Evolutionary conservation across 1,139 yeast genomes (phyloP).

Genomic region (Arxiozyma slooffiae): DNA sequence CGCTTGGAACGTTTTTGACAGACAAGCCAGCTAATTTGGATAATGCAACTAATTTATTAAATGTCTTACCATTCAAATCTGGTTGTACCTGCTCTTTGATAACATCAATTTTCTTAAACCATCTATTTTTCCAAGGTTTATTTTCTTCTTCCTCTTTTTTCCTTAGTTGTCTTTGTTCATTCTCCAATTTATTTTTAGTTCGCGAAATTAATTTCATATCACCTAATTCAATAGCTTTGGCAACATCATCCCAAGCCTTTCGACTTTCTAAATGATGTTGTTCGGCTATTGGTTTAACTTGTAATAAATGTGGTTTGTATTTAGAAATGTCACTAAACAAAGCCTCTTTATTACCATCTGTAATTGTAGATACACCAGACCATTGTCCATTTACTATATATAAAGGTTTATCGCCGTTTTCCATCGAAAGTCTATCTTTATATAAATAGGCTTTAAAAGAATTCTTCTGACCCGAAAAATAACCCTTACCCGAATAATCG

Average conservation of each 20-base stretch:
- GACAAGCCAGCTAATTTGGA: slow-evolving; percentile 48
- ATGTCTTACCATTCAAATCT: background rate
- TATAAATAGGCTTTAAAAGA: slow-evolving; percentile 76
- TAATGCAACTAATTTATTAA: slow-evolving; percentile 28
- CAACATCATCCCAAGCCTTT: slow-evolving; percentile 78
- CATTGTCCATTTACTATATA: slow-evolving; percentile 85
- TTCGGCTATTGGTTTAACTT: slow-evolving; percentile 66
- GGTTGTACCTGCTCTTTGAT: slow-evolving; percentile 10
- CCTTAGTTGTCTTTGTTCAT: slow-evolving; percentile 72
- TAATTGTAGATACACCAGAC: slow-evolving; percentile 60
- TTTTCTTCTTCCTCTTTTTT: slow-evolving; percentile 58
- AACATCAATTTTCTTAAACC: slow-evolving; percentile 58
- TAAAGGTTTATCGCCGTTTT: slow-evolving; percentile 49
- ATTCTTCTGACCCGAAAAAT: slow-evolving; percentile 92
- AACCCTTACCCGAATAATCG: slow-evolving; percentile 87
- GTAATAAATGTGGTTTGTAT: slow-evolving; percentile 42
- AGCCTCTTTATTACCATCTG: slow-evolving; percentile 32
- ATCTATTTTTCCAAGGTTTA: slow-evolving; percentile 60
- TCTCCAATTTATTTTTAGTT: slow-evolving; percentile 71
- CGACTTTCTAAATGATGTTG: slow-evolving; percentile 75
- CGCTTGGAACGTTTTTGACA: slow-evolving; percentile 56
- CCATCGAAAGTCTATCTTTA: slow-evolving; percentile 42
- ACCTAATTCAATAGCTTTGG: slow-evolving; percentile 68
- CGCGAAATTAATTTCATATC: slow-evolving; percentile 64
- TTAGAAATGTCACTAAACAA: slow-evolving; percentile 63